Evolutionary conservation across 768 basidiomycete species (phyloP), one percentile per base, ranked within the genome.

Genomic region (Candolleomyces efflorescens): DNA sequence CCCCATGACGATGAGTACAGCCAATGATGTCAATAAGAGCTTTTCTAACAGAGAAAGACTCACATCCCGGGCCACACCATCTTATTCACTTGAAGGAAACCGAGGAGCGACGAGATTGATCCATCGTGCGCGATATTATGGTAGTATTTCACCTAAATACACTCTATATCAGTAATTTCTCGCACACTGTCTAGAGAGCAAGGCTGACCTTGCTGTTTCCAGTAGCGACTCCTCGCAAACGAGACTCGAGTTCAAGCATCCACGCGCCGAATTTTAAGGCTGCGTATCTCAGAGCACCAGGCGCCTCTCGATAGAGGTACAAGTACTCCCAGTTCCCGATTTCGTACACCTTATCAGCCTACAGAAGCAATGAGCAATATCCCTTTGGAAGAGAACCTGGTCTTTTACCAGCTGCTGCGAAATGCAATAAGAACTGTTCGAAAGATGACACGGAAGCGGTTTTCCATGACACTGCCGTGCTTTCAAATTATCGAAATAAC

Each of bases 271-370:
- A 81, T 56, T 68, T 71, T n/a, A 79, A 62, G 2, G 76, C 69
- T 12, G 78, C 63, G 52, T 79, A 81, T 55, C 73, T 62, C 0
- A 78, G 67, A 1, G 80, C 78, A 9, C 73, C 67, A 24, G 75
- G 74, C 0, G 78, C 78, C 51, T 79, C 78, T 1, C 80, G 73
- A 65, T 65, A 81, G 24, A 75, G 69, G 74, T 74, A 86, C 57
- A 73, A 80, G 59, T 85, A 84, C 65, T 85, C 83, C 81, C 82
- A 85, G 58, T 82, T 81, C 0, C 82, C 83, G 4, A 83, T 72
- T 18, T 80, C 75, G 61, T 78, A 85, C 2, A 84, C 82, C 0
- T 73, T 75, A 56, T 79, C 63, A 11, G 83, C 82, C 76, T 78
- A 36, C 10, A 24, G 18, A 17, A 27, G 20, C 6, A 56, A 37